Conservation (phyloP, 2,329 filamentous ascomycete species). For the Biscogniauxia sp. region DNA sequence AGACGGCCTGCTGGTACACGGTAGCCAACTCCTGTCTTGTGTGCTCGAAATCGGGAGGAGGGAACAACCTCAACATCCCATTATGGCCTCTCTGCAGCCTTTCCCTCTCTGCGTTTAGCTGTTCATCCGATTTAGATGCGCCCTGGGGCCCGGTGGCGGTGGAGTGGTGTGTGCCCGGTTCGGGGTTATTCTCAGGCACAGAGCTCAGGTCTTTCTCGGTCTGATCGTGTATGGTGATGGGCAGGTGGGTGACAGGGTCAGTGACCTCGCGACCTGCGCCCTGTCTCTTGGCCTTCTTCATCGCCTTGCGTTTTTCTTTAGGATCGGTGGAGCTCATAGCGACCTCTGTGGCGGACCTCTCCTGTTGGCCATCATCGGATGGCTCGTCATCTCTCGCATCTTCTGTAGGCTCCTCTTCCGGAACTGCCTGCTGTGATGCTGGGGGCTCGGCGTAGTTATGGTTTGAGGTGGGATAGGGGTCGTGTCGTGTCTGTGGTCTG, state of each 20-base stretch:
- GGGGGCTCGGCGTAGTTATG: constrained; percentile 27
- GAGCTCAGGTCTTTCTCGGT: constrained; percentile 57
- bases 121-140: constrained; percentile 39
- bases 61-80: constrained; percentile 44
- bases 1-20: constrained; percentile 36
- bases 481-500: constrained; percentile 23
- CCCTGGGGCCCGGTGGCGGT: constrained; percentile 39
- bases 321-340: constrained; percentile 40
- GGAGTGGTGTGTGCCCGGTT: constrained; percentile 35
- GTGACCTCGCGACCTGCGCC: constrained; percentile 62
- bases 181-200: constrained; percentile 35
- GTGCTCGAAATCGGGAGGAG: constrained; percentile 46
- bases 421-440: constrained; percentile 6
- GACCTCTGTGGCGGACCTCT: constrained; percentile 35
- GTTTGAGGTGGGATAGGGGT: constrained; percentile 38
- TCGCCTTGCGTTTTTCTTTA: constrained; percentile 46
- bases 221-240: constrained; percentile 66
- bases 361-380: constrained; percentile 14
- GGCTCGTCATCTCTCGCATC: constrained; percentile 6
- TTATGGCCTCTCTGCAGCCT: constrained; percentile 39
- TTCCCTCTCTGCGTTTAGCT: constrained; percentile 36
- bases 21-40: constrained; percentile 34
- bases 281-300: constrained; percentile 44
- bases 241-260: constrained; percentile 70
- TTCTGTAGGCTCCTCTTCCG: constrained; percentile 12